Evolutionary conservation across 2,329 filamentous ascomycete species (phyloP), one percentile per base, ranked within the genome.

Genomic region (Chaetomiaceae sp.): DNA sequence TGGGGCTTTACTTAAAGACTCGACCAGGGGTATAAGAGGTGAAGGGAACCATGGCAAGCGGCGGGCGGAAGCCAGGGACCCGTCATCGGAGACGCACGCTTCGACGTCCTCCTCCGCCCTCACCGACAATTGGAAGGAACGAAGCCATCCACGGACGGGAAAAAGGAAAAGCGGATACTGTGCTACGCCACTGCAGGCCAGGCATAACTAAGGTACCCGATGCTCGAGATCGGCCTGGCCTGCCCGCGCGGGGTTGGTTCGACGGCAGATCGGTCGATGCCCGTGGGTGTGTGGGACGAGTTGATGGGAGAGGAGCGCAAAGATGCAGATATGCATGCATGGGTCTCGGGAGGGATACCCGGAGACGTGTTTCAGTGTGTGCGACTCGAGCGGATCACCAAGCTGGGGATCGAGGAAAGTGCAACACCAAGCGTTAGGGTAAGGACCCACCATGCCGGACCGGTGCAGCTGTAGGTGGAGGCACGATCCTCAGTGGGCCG

Each of bases 321-420:
- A 25, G 34, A 46, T 22, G 19, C 34, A 20, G 34, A 31, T 23
- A 36, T 37, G 37, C 8, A 45, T 38, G 37, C 45, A 33, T n/a
- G 46, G 44, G 54, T 53, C 40, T 56, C 54, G 51, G 54, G 50
- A 56, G 42, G 36, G 33, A 51, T 56, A 53, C 54, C 54, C 46
- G 54, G 27, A 22, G 34, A 33, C 19, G 14, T 29, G 15, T 43
- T 19, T 19, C 29, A 17, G 11, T 9, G 27, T 25, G 6, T n/a
- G n/a, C n/a, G n/a, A n/a, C n/a, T n/a, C n/a, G n/a, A n/a, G n/a
- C n/a, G n/a, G n/a, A n/a, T n/a, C n/a, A n/a, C n/a, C n/a, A n/a
- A n/a, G n/a, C n/a, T n/a, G n/a, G n/a, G n/a, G n/a, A n/a, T n/a
- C n/a, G n/a, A n/a, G n/a, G n/a, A n/a, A n/a, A n/a, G n/a, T n/a